These are phyloP conservation scores for Podospora sp. DNA, from an alignment of 495 filamentous ascomycete genomes.

Conservation along the genomic window DNA sequence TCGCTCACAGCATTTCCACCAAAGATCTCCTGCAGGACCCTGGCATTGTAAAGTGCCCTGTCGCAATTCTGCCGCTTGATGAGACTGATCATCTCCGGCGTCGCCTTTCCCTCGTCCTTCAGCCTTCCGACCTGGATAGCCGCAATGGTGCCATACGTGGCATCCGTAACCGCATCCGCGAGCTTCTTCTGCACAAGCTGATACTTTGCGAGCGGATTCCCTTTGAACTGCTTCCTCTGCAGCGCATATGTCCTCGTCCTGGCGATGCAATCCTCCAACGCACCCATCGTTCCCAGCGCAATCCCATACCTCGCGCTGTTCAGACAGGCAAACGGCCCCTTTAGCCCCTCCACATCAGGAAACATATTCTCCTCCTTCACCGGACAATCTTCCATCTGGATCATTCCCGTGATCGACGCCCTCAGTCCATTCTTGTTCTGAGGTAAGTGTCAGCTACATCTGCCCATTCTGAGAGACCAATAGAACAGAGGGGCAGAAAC, in stretches of 20 bases:
- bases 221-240: slow-evolving; percentile 94
- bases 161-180: slow-evolving; percentile 87
- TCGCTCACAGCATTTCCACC: slow-evolving; percentile 96
- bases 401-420: slow-evolving; percentile 96
- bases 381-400: slow-evolving; percentile 87
- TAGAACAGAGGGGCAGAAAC: too few relatives aligned
- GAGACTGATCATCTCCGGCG: slow-evolving; percentile 98
- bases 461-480: too few relatives aligned
- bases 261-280: slow-evolving; percentile 84
- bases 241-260: slow-evolving; percentile 84
- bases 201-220: slow-evolving; percentile 93
- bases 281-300: slow-evolving; percentile 89
- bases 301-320: slow-evolving; percentile 94
- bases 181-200: slow-evolving; percentile 99
- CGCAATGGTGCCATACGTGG: slow-evolving; percentile 83
- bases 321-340: slow-evolving; percentile 88
- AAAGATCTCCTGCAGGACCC: slow-evolving; percentile 89
- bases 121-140: slow-evolving; percentile 87
- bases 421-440: slow-evolving; percentile 92
- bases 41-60: slow-evolving; percentile 76
- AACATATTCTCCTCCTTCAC: slow-evolving; percentile 94
- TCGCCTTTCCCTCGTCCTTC: slow-evolving; percentile 84
- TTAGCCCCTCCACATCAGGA: slow-evolving; percentile 83
- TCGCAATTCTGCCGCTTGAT: slow-evolving; percentile 99
- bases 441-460: too few relatives aligned